Conservation (phyloP, 495 filamentous ascomycete species). For the Cercophora sp. region DNA sequence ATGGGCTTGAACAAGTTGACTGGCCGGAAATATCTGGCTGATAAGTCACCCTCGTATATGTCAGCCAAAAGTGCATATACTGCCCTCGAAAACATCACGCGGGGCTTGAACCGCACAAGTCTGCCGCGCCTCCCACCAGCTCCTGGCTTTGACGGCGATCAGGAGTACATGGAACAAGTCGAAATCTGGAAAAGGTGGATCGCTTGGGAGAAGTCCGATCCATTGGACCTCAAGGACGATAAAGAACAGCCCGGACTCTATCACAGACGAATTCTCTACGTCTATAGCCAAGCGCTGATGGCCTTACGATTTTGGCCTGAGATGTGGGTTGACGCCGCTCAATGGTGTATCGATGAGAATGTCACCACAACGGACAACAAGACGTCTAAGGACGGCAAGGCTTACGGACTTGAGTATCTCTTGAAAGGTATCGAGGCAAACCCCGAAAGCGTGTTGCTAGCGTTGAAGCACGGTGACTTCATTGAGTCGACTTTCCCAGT, state of each 20-base stretch:
- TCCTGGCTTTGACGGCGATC: slow-evolving; percentile 79
- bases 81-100: slow-evolving; percentile 77
- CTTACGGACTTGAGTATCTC: slow-evolving; percentile 61
- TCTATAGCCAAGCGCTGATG: slow-evolving; percentile 93
- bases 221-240: slow-evolving; percentile 74
- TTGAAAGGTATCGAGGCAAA: slow-evolving; percentile 80
- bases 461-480: slow-evolving; percentile 83
- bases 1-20: slow-evolving; percentile 86
- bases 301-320: slow-evolving; percentile 88
- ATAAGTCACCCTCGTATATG: slow-evolving; percentile 88
- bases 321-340: slow-evolving; percentile 91
- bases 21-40: slow-evolving; percentile 87
- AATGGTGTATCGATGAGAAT: slow-evolving; percentile 83
- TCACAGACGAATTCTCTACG: slow-evolving; percentile 74
- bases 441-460: slow-evolving; percentile 84
- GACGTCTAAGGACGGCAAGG: slow-evolving; percentile 57
- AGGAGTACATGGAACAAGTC: slow-evolving; percentile 82
- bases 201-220: slow-evolving; percentile 88
- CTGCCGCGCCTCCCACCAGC: slow-evolving; percentile 77
- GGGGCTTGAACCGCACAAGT: slow-evolving; percentile 70
- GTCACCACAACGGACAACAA: slow-evolving; percentile 56
- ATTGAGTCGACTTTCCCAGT: slow-evolving; percentile 67
- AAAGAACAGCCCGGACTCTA: slow-evolving; percentile 75
- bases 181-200: slow-evolving; percentile 92
- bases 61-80: slow-evolving; percentile 82